Base-by-base conservation (phyloP, 192 early-diverging fungal species). In the Coemansia sp. region DNA sequence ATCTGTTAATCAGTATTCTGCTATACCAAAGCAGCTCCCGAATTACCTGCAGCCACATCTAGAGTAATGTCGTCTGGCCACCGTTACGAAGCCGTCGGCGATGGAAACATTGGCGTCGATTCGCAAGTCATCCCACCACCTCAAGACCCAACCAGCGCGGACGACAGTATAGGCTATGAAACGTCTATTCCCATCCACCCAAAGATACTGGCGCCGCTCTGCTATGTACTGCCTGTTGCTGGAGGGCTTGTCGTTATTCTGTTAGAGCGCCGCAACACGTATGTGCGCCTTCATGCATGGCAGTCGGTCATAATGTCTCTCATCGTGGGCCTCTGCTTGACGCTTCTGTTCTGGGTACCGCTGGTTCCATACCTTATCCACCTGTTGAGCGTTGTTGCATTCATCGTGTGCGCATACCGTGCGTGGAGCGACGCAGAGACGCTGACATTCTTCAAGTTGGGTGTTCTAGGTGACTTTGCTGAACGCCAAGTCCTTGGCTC, bases 371-470 rank as follows among this genome's bases (percentile, higher is more conserved):
- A 67, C 2, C 62, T 74, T 12, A 69, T 82, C 59, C 71, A 77
- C 53, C n/a, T 73, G 6, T 71, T 59, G 53, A 71, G 68, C 35
- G 38, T 83, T 23, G 62, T 73, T 23, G 74, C 61, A 14, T 60
- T 60, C 10, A 49, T 65, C 24, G 41, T 77, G 57, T 83, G 80
- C 48, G 68, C 66, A 51, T 71, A 65, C 49, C 71, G 60, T 38
- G 80, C 80, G 26, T 83, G 76, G 71, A 77, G 69, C 44, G 75
- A 77, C 35, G 64, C 80, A 2, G 75, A 83, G 23, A 74, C 80
- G 49, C 72, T 76, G 55, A 83, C 74, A 21, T 83, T 83, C 55
- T 83, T 77, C 60, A 83, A 83, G 69, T 71, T 83, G 2, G 80
- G 80, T 45, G 26, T 75, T 5, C 38, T 83, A 10, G 80, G 80